A percentile compares a stretch with the other conserved stretches of the same genome.
Conservation (phyloP, 2,329 filamentous ascomycete species). For the Macrophomina tecta region DNA sequence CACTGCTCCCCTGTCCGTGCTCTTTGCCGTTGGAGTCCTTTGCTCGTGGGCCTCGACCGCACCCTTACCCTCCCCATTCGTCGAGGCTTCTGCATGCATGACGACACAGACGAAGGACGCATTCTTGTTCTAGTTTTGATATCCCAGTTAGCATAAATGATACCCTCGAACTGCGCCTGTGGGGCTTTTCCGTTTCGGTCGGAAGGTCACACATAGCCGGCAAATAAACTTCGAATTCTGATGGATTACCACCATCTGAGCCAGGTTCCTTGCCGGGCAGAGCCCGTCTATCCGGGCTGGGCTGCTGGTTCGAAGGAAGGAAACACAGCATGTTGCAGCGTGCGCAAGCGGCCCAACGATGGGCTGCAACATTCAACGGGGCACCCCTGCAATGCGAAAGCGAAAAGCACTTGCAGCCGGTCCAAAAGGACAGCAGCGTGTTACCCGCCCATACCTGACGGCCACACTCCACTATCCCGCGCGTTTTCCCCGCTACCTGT, state of each 20-base stretch:
- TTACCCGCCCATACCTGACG: not conserved
- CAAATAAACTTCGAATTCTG: not conserved
- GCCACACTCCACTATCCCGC: not conserved
- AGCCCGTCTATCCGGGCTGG: no score
- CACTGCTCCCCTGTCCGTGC: no score
- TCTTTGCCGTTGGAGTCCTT: no score
- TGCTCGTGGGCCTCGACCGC: no score
- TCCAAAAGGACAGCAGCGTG: not conserved
- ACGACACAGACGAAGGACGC: no score
- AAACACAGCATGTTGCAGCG: no score
- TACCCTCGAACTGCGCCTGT: not conserved
- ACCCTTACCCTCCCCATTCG: no score
- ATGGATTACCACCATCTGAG: no score
- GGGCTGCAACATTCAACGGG: not conserved
- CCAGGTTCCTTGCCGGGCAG: no score
- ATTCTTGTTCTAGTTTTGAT: no score
- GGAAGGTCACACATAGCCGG: not conserved
- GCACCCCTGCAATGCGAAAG: slow-evolving; percentile 6
- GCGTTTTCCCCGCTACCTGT: not conserved
- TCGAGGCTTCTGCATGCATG: no score
- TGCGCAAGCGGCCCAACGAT: not conserved
- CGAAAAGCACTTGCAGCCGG: not conserved
- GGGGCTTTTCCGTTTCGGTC: not conserved
- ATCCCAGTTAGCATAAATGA: not conserved
- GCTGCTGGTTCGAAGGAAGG: no score